These are phyloP conservation scores for Hymenoscyphus fraxineus DNA, from an alignment of 2,329 filamentous ascomycete species.

Conservation along the genomic window DNA sequence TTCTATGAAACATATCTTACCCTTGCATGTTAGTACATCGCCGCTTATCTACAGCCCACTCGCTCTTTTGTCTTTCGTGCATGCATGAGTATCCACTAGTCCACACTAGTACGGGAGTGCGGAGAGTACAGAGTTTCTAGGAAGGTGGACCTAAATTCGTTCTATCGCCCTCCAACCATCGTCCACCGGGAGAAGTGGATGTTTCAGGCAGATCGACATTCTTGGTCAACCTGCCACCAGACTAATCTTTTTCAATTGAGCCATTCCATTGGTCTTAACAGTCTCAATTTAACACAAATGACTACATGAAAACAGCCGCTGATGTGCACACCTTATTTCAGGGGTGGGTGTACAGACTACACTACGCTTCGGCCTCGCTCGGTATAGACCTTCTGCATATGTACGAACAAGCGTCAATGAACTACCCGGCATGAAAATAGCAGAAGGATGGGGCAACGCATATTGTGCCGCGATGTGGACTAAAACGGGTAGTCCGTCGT, in stretches of 20 bases:
- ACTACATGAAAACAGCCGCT: background rate
- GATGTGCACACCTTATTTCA: background rate
- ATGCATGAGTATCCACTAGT: background rate
- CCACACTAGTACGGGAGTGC: background rate
- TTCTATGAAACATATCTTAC: background rate
- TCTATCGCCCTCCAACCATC: constrained; percentile 9
- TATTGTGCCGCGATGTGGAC: constrained; percentile 1
- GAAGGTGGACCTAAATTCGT: background rate
- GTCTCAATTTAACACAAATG: constrained; percentile 2
- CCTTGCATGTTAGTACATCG: background rate
- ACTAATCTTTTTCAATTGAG: background rate
- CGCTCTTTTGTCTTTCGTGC: background rate
- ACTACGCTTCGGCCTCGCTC: background rate
- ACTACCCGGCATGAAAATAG: background rate
- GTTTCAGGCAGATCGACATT: constrained; percentile 2
- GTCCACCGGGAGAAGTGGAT: constrained; percentile 6
- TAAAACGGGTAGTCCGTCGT: background rate
- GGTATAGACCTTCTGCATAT: background rate
- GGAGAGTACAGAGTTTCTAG: background rate
- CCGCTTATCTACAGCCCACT: background rate
- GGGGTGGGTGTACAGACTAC: background rate
- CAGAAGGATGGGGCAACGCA: background rate
- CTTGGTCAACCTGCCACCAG: background rate
- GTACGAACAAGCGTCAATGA: background rate
- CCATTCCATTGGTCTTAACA: background rate